Evolutionary conservation across 306 rosid genomes (phyloP).

Genomic region (Leucaena leucocephala): DNA sequence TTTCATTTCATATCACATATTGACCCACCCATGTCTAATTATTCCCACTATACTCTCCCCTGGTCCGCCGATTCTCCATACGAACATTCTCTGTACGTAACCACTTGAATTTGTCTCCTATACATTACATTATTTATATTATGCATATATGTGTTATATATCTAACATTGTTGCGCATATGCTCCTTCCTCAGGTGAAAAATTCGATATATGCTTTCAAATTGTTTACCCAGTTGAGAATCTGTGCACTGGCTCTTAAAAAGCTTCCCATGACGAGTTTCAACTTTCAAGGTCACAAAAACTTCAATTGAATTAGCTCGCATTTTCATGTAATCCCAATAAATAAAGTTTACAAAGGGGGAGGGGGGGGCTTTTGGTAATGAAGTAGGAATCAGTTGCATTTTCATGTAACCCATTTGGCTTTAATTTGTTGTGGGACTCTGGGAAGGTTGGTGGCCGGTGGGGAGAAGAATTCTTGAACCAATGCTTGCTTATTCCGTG

Average conservation of each 20-base stretch:
- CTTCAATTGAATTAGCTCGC: background rate
- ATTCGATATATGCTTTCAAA: too few species aligned
- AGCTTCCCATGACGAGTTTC: too few species aligned
- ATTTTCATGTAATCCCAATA: background rate
- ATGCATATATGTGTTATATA: too few species aligned
- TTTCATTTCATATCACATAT: background rate
- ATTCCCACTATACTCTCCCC: background rate
- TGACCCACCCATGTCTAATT: background rate
- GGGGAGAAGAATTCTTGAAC: background rate
- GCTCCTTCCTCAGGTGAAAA: too few species aligned
- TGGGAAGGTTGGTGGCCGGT: background rate
- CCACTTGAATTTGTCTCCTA: background rate
- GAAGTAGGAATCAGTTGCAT: background rate
- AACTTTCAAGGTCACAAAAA: too few species aligned
- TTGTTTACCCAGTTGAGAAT: too few species aligned
- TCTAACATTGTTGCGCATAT: too few species aligned
- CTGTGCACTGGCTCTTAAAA: too few species aligned
- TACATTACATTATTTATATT: too few species aligned
- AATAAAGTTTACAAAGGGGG: too few species aligned
- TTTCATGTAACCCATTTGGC: too few species aligned
- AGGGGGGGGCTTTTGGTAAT: too few species aligned
- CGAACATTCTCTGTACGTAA: background rate
- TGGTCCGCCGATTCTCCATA: background rate
- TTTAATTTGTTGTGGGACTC: background rate
- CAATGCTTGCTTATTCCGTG: background rate